These are phyloP conservation scores for Aspergillus cavernicola DNA, from an alignment of 495 filamentous ascomycete genomes.

Conservation along the genomic window DNA sequence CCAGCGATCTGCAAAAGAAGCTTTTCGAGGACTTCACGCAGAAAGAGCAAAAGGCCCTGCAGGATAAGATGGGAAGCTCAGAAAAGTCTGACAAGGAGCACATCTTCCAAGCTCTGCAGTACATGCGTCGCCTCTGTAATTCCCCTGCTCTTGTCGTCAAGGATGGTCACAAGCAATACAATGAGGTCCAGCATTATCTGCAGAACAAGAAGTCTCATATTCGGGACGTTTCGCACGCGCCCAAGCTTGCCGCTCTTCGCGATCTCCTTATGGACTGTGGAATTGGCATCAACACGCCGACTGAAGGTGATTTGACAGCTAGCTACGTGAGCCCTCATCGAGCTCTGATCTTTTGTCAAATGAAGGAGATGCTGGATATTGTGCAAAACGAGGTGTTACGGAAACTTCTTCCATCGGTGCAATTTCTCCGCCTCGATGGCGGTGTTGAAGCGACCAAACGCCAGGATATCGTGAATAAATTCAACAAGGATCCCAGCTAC, in stretches of 20 bases:
- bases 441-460: conserved; percentile 83
- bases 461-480: conserved; percentile 96
- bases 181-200: conserved; percentile 72
- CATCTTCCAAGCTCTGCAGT: conserved; percentile 98
- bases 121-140: conserved; percentile 99
- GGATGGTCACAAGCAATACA: conserved; percentile 85
- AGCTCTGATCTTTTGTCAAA: conserved; percentile 95
- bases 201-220: conserved; percentile 65
- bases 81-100: conserved; percentile 95
- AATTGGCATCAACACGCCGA: conserved; percentile 65
- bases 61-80: conserved; percentile 67
- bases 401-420: conserved; percentile 78
- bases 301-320: conserved; percentile 55
- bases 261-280: conserved; percentile 94
- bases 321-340: conserved; percentile 90
- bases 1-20: conserved; percentile 89
- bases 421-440: conserved; percentile 88
- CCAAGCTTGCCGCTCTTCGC: conserved; percentile 82
- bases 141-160: conserved; percentile 95
- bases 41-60: conserved; percentile 80
- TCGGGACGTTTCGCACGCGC: conserved; percentile 82
- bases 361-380: conserved; percentile 99
- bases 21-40: conserved; percentile 95
- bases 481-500: conserved; percentile 95
- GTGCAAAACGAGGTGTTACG: conserved; percentile 89